Evolutionary conservation across 73 alveolate species (phyloP), one percentile per base, ranked within the genome.

Genomic region (Symbiodinium pilosum): DNA sequence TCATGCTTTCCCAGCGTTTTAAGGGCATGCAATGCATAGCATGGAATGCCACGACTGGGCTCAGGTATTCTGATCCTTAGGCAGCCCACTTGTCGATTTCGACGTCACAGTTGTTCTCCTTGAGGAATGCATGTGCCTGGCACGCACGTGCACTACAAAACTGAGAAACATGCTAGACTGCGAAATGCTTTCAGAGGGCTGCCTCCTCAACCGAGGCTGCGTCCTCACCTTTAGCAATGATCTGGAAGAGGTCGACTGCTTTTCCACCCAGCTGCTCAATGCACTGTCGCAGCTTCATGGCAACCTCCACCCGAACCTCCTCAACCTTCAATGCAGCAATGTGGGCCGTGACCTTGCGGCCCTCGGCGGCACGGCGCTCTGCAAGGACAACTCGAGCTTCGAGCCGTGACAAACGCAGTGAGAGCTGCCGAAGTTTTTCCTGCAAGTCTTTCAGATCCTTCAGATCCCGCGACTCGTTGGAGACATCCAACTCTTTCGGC

Each of bases 221-320:
- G 86, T 88, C 95, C 87, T 59, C 87, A 43, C 95, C 95, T 51
- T 88, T 88, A 73, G 71, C 71, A 56, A 88, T 36, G 95, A 88
- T 88, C 86, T 88, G 95, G 47, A 88, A 88, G 84, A 88, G 43
- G 39, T 88, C 95, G 73, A 68, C 87, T 43, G 95, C 95, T 64
- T 88, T 88, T 86, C 95, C 95, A 73, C 95, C 95, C 95, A 88
- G 51, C 87, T 88, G 95, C 95, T 88, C 95, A 71, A 87, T 87
- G 94, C 94, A 87, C 43, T 59, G 94, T 68, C 94, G 94, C 36
- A 87, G 94, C 85, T 87, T 54, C 68, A 54, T 12, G 47, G 94
- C 94, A 43, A 87, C 94, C 42, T 87, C 94, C 85, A 56, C 30
- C 30, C 94, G 94, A 54, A 87, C 86, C 85, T 87, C 94, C 64